These are phyloP conservation scores for Chlamydomonas asymmetrica DNA, from an alignment of 139 green algal species.

Conservation along the genomic window DNA sequence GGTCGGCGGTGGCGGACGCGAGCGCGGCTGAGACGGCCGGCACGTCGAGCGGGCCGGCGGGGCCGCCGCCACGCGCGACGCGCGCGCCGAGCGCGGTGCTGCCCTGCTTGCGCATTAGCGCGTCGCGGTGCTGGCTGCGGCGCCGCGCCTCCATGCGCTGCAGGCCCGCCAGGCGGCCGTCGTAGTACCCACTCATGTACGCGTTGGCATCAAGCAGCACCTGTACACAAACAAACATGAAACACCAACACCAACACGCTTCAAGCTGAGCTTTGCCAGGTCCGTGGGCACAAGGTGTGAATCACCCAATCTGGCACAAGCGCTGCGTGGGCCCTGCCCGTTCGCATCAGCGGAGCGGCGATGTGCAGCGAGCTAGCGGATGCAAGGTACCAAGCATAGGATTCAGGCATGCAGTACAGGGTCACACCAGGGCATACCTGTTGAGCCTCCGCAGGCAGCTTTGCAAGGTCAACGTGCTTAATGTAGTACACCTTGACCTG, in stretches of 20 bases:
- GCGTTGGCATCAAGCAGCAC: constrained; percentile 11
- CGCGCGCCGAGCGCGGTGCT: constrained; percentile 13
- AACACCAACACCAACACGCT: not conserved
- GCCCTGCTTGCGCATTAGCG: constrained; percentile 3
- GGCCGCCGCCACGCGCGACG: too few relatives aligned
- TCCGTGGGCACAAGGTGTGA: not conserved
- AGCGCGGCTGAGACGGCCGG: too few relatives aligned
- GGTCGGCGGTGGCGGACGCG: too few relatives aligned
- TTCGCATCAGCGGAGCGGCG: not conserved
- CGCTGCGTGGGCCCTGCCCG: not conserved
- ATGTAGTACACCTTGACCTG: constrained; percentile 22
- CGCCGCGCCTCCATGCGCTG: constrained; percentile 3
- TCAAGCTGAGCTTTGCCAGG: not conserved
- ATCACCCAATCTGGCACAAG: not conserved
- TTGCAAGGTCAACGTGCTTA: constrained; percentile 15
- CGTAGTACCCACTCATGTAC: constrained; percentile 23
- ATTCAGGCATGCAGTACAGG: not conserved
- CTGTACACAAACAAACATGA: not conserved
- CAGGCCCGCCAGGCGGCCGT: constrained; percentile 19
- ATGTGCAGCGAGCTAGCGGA: not conserved
- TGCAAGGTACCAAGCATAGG: not conserved
- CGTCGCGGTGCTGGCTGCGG: not conserved
- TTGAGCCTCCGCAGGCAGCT: constrained; percentile 4
- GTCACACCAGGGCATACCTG: not conserved
- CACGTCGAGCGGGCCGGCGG: too few relatives aligned